Evolutionary conservation across 1,284 basidiomycete species (phyloP).

Genomic region (Cystobasidiaceae sp.): DNA sequence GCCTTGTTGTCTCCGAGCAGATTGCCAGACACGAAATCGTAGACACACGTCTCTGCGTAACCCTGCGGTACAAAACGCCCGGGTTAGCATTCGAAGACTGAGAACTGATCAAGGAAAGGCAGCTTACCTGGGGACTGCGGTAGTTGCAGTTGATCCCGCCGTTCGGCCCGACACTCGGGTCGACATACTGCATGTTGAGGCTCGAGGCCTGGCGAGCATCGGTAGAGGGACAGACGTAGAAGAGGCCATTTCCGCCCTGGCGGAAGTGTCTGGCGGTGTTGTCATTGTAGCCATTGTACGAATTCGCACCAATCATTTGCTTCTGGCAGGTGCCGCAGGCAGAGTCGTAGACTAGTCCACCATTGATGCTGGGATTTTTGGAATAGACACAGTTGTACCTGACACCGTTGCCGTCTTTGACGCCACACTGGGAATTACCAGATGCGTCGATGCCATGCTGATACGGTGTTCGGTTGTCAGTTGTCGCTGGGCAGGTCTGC

Average conservation of each 20-base stretch:
- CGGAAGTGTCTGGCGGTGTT: conserved; percentile 12
- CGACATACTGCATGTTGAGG: conserved; percentile 4
- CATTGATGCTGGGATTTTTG: conserved; percentile 2
- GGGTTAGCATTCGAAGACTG: not conserved
- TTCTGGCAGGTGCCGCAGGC: conserved; percentile 7
- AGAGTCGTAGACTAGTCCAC: conserved; percentile 19
- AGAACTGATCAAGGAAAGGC: not conserved
- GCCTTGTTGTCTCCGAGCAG: conserved; percentile 15
- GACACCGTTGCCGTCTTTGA: not conserved
- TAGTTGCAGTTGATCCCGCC: conserved; percentile 18
- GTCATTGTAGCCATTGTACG: conserved; percentile 5
- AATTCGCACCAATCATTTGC: conserved; percentile 14
- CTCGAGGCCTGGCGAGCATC: not conserved
- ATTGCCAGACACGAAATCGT: conserved; percentile 8
- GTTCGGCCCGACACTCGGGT: conserved; percentile 10
- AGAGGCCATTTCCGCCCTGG: not conserved
- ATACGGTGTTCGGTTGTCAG: not conserved
- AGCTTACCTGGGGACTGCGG: not conserved
- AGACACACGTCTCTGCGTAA: conserved; percentile 13
- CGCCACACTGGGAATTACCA: conserved; percentile 6
- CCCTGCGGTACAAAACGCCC: not conserved
- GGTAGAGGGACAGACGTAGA: conserved; percentile 15
- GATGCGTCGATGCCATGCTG: conserved; percentile 14
- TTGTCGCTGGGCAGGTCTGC: conserved; percentile 18
- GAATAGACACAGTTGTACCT: conserved; percentile 4